These are phyloP conservation scores for Aspergillus thermomutatus DNA, from an alignment of 2,329 filamentous ascomycete species.

Conservation along the genomic window DNA sequence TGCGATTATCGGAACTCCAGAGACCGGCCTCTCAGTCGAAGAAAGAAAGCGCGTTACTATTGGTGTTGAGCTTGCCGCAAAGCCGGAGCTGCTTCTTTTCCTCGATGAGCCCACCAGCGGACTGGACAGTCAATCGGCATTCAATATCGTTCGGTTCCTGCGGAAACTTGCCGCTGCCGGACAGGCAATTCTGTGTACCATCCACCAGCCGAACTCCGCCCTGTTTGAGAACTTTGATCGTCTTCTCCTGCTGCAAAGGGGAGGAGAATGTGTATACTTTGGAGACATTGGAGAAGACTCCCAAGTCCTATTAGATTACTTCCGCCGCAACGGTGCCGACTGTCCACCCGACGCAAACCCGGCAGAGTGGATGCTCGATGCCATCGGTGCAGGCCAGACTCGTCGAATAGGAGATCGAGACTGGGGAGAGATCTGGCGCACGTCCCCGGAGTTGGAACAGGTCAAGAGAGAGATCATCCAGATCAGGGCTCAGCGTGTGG, in stretches of 20 bases:
- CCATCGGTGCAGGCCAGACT: constrained; percentile 70
- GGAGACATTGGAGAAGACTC: constrained; percentile 62
- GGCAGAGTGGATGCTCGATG: constrained; percentile 53
- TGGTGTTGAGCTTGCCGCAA: constrained; percentile 65
- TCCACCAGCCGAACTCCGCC: constrained; percentile 64
- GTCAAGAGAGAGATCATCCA: constrained; percentile 64
- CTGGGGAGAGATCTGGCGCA: constrained; percentile 77
- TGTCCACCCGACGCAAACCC: constrained; percentile 60
- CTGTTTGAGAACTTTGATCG: constrained; percentile 67
- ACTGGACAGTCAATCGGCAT: constrained; percentile 63
- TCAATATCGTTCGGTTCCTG: constrained; percentile 61
- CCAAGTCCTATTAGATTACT: constrained; percentile 61
- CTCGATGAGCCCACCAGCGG: constrained; percentile 67
- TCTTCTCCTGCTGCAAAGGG: constrained; percentile 61
- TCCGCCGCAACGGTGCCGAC: constrained; percentile 59
- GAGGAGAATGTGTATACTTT: constrained; percentile 67
- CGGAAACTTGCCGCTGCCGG: constrained; percentile 61
- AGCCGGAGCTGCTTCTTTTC: constrained; percentile 63
- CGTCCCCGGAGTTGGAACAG: constrained; percentile 66
- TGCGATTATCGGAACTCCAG: constrained; percentile 50
- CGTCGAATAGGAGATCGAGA: constrained; percentile 70
- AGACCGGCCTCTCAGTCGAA: constrained; percentile 54
- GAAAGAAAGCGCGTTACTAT: constrained; percentile 67
- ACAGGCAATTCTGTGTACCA: constrained; percentile 66
- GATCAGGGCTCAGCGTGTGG: constrained; percentile 61